A percentile compares a stretch with the other conserved stretches of the same genome.
phyloP scores from a whole-genome alignment of 139 green algal species.

The Chlorella ohadii region DNA sequence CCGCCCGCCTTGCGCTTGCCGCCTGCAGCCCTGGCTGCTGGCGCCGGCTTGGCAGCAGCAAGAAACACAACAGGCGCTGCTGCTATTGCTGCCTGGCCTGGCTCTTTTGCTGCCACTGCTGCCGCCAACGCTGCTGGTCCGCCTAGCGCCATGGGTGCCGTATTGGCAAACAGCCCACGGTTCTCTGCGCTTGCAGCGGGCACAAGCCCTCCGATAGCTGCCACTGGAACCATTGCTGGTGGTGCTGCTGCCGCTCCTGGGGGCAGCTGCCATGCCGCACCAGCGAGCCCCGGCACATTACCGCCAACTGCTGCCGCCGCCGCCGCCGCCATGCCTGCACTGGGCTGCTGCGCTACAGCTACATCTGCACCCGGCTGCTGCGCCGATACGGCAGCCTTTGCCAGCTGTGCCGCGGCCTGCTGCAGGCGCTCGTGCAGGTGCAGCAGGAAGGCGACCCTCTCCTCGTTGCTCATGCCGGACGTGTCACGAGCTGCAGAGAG shows the following conservation, averaged over 20 bases:
- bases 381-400: background rate
- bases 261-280: background rate
- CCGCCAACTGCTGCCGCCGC: background rate
- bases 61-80: no score
- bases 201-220: background rate
- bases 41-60: background rate
- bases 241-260: background rate
- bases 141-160: background rate
- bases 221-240: background rate
- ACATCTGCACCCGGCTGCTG: conserved; percentile 7
- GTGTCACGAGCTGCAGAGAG: conserved; percentile 47
- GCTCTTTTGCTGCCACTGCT: background rate
- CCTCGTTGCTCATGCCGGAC: conserved; percentile 37
- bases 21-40: background rate
- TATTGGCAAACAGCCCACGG: background rate
- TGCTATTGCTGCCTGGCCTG: background rate
- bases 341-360: background rate
- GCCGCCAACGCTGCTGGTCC: conserved; percentile 7
- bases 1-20: conserved; percentile 28
- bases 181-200: conserved; percentile 7
- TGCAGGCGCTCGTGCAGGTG: conserved; percentile 58
- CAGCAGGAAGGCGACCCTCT: conserved; percentile 66
- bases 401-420: conserved; percentile 22
- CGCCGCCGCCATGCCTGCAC: background rate
- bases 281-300: background rate